A percentile compares a stretch with the other conserved stretches of the same genome.
Conservation (phyloP, 805 yeast genomes). For the Nakazawaea ishiwadae region DNA sequence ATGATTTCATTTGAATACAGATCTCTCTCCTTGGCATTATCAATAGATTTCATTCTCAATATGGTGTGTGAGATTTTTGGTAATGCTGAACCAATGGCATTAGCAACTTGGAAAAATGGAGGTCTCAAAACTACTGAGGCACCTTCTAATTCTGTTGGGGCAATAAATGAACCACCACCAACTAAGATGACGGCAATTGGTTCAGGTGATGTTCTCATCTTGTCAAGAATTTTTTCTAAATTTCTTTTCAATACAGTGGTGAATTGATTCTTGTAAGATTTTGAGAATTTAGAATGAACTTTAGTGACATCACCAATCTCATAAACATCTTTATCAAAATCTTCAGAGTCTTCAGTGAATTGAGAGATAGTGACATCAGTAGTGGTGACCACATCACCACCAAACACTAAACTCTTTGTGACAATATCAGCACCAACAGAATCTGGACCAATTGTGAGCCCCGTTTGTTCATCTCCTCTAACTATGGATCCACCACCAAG, state of each 20-base stretch:
- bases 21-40: conserved; percentile 14
- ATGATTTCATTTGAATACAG: conserved; percentile 19
- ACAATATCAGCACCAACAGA: conserved; percentile 40
- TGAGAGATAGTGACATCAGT: conserved; percentile 31
- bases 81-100: conserved; percentile 48
- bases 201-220: conserved; percentile 40
- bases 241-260: conserved; percentile 20
- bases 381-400: conserved; percentile 36
- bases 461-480: conserved; percentile 18
- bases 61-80: conserved; percentile 36
- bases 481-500: conserved; percentile 48
- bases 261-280: conserved; percentile 13
- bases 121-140: conserved; percentile 38
- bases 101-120: conserved; percentile 37
- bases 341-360: conserved; percentile 12
- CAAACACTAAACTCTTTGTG: conserved; percentile 32
- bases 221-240: conserved; percentile 36
- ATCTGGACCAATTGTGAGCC: conserved; percentile 41
- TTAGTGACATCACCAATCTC: conserved; percentile 23
- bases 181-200: conserved; percentile 39
- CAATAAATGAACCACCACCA: conserved; percentile 47
- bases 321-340: conserved; percentile 11
- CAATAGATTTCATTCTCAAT: conserved; percentile 15
- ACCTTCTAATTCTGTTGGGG: conserved; percentile 33
- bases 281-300: conserved; percentile 19